Evolutionary conservation across 768 basidiomycete species (phyloP).

Genomic region (Antrodiella citrinella): DNA sequence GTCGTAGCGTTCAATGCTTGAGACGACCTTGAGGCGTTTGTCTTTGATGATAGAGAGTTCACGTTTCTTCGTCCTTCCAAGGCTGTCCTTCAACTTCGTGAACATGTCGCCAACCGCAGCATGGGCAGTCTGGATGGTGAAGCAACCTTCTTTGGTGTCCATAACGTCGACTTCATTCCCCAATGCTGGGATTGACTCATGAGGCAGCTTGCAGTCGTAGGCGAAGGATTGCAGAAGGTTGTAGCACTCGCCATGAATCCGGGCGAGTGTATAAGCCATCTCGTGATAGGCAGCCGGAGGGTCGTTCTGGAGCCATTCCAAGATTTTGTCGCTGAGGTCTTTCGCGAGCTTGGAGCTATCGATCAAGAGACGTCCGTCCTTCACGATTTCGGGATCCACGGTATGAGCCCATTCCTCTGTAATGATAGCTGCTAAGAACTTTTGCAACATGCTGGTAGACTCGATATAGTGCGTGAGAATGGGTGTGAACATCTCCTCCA

Average conservation of each 20-base stretch:
- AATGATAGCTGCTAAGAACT: slow-evolving; percentile 76
- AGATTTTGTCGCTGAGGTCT: slow-evolving; percentile 60
- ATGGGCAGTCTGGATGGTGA: slow-evolving; percentile 75
- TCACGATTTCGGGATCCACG: slow-evolving; percentile 28
- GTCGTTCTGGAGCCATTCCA: slow-evolving; percentile 64
- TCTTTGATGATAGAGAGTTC: slow-evolving; percentile 70
- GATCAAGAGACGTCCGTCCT: slow-evolving; percentile 34
- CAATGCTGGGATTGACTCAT: slow-evolving; percentile 70
- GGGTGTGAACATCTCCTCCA: slow-evolving; percentile 65
- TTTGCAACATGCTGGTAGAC: slow-evolving; percentile 88
- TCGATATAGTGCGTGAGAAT: slow-evolving; percentile 74
- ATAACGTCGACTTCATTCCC: slow-evolving; percentile 73
- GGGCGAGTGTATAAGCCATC: slow-evolving; percentile 73
- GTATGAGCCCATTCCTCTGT: slow-evolving; percentile 87
- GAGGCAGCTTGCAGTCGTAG: slow-evolving; percentile 80
- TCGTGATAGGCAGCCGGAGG: slow-evolving; percentile 84
- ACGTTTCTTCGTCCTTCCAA: slow-evolving; percentile 73
- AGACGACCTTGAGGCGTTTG: slow-evolving; percentile 57
- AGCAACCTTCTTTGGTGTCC: slow-evolving; percentile 53
- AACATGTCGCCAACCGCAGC: slow-evolving; percentile 64
- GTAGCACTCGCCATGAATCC: slow-evolving; percentile 74
- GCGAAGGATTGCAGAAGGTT: slow-evolving; percentile 76
- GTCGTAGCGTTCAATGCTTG: slow-evolving; percentile 70
- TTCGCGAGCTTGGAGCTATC: slow-evolving; percentile 52
- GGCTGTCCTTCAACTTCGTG: slow-evolving; percentile 59